These are phyloP conservation scores for Trichoderma pleuroti DNA, from an alignment of 2,329 filamentous ascomycete genomes.

Conservation along the genomic window DNA sequence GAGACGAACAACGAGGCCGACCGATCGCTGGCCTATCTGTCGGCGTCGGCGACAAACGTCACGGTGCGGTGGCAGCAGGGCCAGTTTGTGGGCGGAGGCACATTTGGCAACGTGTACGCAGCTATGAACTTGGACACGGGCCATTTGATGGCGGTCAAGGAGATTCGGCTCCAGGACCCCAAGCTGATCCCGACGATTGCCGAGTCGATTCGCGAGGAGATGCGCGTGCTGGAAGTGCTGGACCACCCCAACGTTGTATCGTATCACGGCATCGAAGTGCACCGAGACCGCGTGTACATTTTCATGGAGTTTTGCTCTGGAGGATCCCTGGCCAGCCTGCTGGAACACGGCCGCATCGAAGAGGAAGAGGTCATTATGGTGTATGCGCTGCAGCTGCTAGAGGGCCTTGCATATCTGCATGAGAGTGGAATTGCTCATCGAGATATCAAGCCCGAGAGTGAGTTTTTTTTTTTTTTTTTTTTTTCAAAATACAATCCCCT, in stretches of 20 bases:
- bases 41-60: slow-evolving; percentile 90
- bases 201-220: slow-evolving; percentile 91
- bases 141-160: slow-evolving; percentile 97
- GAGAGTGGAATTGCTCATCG: slow-evolving; percentile 89
- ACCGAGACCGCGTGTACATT: slow-evolving; percentile 98
- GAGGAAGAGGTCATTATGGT: slow-evolving; percentile 98
- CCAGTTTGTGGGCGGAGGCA: slow-evolving; percentile 95
- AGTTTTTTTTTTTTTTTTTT: too few relatives aligned
- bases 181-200: slow-evolving; percentile 94
- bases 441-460: slow-evolving; percentile 96
- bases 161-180: slow-evolving; percentile 94
- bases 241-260: slow-evolving; percentile 98
- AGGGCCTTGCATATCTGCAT: slow-evolving; percentile 90
- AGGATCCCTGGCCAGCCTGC: slow-evolving; percentile 80
- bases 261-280: slow-evolving; percentile 96
- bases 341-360: slow-evolving; percentile 95
- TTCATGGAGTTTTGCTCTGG: slow-evolving; percentile 99
- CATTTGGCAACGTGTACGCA: slow-evolving; percentile 95
- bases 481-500: too few relatives aligned
- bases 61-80: slow-evolving; percentile 97
- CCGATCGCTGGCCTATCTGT: slow-evolving; percentile 87
- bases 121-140: slow-evolving; percentile 96
- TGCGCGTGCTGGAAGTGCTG: slow-evolving; percentile 90
- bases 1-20: slow-evolving; percentile 96
- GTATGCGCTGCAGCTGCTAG: slow-evolving; percentile 88